These are phyloP conservation scores for Ceratocystis cacaofunesta DNA, from an alignment of 2,329 filamentous ascomycete species.

Conservation along the genomic window DNA sequence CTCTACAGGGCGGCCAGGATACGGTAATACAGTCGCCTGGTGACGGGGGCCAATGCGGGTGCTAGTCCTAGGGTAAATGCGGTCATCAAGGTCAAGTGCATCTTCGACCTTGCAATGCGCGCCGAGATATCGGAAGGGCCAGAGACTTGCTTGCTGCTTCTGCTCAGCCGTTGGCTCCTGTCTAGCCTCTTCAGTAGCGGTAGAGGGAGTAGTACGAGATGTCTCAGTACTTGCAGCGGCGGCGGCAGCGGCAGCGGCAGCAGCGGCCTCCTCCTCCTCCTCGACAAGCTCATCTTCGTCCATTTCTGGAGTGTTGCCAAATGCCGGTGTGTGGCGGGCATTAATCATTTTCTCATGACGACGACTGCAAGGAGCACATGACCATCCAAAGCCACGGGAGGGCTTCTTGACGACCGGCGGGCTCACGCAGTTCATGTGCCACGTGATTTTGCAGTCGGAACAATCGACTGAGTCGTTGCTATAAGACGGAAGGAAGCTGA, in stretches of 20 bases:
- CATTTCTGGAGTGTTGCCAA: slow-evolving; percentile 46
- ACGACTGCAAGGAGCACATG: slow-evolving; percentile 86
- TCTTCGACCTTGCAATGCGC: slow-evolving; percentile 94
- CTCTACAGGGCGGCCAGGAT: slow-evolving; percentile 77
- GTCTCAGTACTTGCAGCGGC: slow-evolving; percentile 41
- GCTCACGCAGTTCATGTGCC: slow-evolving; percentile 96
- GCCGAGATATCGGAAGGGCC: slow-evolving; percentile 91
- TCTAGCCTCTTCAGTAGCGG: slow-evolving; percentile 35
- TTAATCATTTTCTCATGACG: slow-evolving; percentile 90
- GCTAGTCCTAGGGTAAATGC: slow-evolving; percentile 90
- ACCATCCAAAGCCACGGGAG: slow-evolving; percentile 94
- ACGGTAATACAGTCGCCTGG: slow-evolving; percentile 71
- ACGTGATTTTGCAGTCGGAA: slow-evolving; percentile 84
- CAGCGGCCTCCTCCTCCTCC: slow-evolving; percentile 56
- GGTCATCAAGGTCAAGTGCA: slow-evolving; percentile 89
- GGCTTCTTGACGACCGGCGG: slow-evolving; percentile 90
- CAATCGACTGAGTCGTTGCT: slow-evolving; percentile 94
- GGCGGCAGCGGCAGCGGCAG: slow-evolving; percentile 37
- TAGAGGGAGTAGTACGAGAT: slow-evolving; percentile 18
- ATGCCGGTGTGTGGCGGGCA: slow-evolving; percentile 61
- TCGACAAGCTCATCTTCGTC: slow-evolving; percentile 53
- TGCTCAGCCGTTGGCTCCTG: slow-evolving; percentile 64
- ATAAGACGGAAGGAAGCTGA: slow-evolving; percentile 16
- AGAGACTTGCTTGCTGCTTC: slow-evolving; percentile 80
- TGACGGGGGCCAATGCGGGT: slow-evolving; percentile 83